Conservation (phyloP, 768 basidiomycete species). For the Thelephora aurantiotincta region DNA sequence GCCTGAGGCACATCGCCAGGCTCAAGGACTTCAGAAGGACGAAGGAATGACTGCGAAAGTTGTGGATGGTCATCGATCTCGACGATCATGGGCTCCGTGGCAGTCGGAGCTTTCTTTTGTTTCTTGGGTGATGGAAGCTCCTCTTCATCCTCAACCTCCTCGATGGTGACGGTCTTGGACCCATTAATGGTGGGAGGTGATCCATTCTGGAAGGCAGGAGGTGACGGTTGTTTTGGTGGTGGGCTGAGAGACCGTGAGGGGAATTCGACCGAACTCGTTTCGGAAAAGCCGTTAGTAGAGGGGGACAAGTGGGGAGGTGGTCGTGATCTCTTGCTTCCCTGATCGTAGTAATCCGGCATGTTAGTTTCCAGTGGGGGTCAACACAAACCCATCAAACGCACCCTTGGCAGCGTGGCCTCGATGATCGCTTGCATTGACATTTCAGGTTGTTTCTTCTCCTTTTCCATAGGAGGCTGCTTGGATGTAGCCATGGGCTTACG, state of each 20-base stretch:
- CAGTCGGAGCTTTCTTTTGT: slow-evolving; percentile 23
- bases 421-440: slow-evolving; percentile 54
- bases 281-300: background rate
- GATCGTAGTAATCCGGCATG: slow-evolving; percentile 7
- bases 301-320: slow-evolving; percentile 38
- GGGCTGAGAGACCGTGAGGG: background rate
- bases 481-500: slow-evolving; percentile 31
- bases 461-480: slow-evolving; percentile 19
- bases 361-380: background rate
- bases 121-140: slow-evolving; percentile 29
- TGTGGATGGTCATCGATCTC: slow-evolving; percentile 22
- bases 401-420: slow-evolving; percentile 67
- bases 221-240: slow-evolving; percentile 2
- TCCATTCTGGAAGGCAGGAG: slow-evolving; percentile 5
- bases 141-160: slow-evolving; percentile 25
- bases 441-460: slow-evolving; percentile 12
- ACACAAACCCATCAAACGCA: slow-evolving; percentile 15
- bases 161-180: slow-evolving; percentile 13
- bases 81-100: slow-evolving; percentile 9
- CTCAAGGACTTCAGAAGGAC: slow-evolving; percentile 27
- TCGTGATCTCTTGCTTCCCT: slow-evolving; percentile 71
- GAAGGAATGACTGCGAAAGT: slow-evolving; percentile 9
- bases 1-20: slow-evolving; percentile 9
- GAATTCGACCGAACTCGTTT: background rate
- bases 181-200: slow-evolving; percentile 1